These are phyloP conservation scores for Scenedesmus sp. DNA, from an alignment of 163 green algal species.

Conservation along the genomic window DNA sequence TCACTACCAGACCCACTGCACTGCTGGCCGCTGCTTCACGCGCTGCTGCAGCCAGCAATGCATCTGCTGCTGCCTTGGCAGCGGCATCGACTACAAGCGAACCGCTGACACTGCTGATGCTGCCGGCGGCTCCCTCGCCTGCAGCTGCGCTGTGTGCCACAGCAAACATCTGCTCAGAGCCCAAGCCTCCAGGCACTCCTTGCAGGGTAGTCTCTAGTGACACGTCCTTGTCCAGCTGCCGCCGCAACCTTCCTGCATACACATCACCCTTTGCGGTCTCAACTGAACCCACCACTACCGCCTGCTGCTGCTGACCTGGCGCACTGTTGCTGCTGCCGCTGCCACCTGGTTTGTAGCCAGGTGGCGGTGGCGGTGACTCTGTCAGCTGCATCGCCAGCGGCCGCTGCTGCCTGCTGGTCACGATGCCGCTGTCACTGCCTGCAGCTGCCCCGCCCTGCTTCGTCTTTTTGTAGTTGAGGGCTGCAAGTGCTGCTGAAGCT, in stretches of 20 bases:
- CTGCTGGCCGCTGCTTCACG: not conserved
- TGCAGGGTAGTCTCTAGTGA: conserved; percentile 37
- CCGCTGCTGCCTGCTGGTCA: not conserved
- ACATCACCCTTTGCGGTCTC: conserved; percentile 37
- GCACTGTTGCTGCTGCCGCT: not conserved
- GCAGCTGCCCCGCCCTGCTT: not conserved
- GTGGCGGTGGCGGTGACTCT: conserved; percentile 19
- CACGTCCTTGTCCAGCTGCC: conserved; percentile 19
- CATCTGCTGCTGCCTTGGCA: not conserved
- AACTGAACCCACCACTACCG: conserved; percentile 23
- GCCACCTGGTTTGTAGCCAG: conserved; percentile 13
- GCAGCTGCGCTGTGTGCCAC: not conserved
- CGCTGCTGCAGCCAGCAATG: conserved; percentile 10
- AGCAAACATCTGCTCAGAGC: conserved; percentile 18
- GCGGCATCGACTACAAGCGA: not conserved
- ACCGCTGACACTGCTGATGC: conserved; percentile 3
- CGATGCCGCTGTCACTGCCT: conserved; percentile 5
- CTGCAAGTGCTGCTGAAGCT: conserved; percentile 37
- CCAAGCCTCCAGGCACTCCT: conserved; percentile 40
- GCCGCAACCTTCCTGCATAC: not conserved
- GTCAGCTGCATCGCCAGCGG: conserved; percentile 28
- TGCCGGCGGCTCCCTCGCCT: not conserved
- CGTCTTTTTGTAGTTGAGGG: conserved; percentile 30
- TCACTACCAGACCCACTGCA: conserved; percentile 29
- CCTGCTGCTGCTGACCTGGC: conserved; percentile 15